Evolutionary conservation across 306 rosid species (phyloP).

Genomic region (Echinosophora koreensis): DNA sequence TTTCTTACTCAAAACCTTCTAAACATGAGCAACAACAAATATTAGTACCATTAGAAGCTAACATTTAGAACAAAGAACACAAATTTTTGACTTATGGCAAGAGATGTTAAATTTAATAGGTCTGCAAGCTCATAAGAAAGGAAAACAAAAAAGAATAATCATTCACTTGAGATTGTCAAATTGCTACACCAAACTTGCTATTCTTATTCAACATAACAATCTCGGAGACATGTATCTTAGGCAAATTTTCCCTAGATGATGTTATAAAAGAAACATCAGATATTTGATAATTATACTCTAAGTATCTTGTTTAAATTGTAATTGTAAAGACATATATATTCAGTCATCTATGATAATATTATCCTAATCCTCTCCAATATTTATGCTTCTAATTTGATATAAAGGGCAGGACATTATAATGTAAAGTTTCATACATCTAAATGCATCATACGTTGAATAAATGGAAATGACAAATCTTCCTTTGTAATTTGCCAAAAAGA

Average conservation of each 20-base stretch:
- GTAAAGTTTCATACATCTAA: constrained; percentile 60
- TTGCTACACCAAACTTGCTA: constrained; percentile 23
- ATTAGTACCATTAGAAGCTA: too few relatives aligned
- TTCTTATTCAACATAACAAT: constrained; percentile 22
- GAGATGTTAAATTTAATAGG: constrained; percentile 17
- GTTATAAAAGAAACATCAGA: constrained; percentile 7
- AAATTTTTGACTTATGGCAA: neutral
- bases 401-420: constrained; percentile 35
- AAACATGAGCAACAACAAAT: too few relatives aligned
- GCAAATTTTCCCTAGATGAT: neutral
- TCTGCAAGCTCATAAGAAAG: constrained; percentile 11
- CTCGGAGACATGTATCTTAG: neutral
- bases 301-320: neutral
- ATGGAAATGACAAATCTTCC: constrained; percentile 10
- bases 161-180: neutral
- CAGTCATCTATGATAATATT: constrained; percentile 15
- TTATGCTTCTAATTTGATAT: constrained; percentile 27
- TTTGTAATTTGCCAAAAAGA: neutral
- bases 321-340: constrained; percentile 7
- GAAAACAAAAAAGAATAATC: constrained; percentile 22
- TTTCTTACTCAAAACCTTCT: too few relatives aligned
- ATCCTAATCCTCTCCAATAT: constrained; percentile 17
- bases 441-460: constrained; percentile 83
- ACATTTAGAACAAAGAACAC: too few relatives aligned
- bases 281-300: constrained; percentile 7